A percentile compares a stretch with the other conserved stretches of the same genome.
These are phyloP conservation scores for Neurospora sp. DNA, from an alignment of 495 filamentous ascomycete genomes.

Conservation along the genomic window DNA sequence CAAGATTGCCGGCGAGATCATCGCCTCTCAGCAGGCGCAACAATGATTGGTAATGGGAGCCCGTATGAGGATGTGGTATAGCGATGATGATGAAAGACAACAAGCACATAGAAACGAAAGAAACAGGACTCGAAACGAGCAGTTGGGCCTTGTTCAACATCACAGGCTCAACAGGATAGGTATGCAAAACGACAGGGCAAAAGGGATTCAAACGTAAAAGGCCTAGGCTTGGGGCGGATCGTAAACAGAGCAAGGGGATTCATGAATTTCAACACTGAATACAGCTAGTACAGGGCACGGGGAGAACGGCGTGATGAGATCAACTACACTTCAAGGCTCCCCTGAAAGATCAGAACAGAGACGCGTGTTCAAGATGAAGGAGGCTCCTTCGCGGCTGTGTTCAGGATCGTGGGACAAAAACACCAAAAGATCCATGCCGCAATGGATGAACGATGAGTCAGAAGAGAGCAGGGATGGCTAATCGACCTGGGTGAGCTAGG, in stretches of 20 bases:
- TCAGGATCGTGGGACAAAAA: neutral
- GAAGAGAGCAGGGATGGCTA: neutral
- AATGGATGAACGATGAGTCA: neutral
- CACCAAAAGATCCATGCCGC: neutral
- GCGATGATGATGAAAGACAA: neutral
- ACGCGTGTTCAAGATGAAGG: neutral
- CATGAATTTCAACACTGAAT: neutral
- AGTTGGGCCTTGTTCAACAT: neutral
- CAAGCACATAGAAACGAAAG: neutral
- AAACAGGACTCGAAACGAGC: neutral
- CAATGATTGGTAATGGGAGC: neutral
- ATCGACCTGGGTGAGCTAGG: neutral
- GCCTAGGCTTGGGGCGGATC: neutral
- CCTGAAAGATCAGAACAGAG: neutral
- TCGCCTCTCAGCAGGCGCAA: slow-evolving; percentile 2
- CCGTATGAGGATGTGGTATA: neutral
- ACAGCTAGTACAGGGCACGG: neutral
- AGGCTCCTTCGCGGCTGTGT: neutral
- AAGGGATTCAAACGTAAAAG: neutral
- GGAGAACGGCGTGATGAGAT: neutral
- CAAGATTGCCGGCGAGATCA: slow-evolving; percentile 36
- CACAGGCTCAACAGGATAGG: neutral
- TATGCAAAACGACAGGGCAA: neutral
- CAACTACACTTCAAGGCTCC: neutral
- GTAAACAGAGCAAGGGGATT: neutral